phyloP scores from a whole-genome alignment of 805 yeast species.

The Torulaspora microellipsoides region DNA sequence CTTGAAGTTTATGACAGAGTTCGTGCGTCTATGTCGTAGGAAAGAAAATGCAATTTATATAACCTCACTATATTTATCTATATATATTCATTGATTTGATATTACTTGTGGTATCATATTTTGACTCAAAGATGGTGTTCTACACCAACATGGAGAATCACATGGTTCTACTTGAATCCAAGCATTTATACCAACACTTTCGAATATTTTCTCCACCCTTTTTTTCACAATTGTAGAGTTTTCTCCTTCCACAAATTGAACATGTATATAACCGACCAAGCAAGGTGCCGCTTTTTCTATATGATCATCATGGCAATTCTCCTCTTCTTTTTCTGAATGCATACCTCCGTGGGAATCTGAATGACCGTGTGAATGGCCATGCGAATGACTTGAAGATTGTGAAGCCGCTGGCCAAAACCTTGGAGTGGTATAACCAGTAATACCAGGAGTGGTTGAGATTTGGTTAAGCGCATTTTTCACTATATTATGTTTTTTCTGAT shows the following conservation, averaged over 20 bases:
- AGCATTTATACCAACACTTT: slow-evolving; percentile 44
- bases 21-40: slow-evolving; percentile 17
- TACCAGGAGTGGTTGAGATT: slow-evolving; percentile 67
- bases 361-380: slow-evolving; percentile 20
- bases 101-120: slow-evolving; percentile 9
- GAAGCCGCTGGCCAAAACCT: slow-evolving; percentile 75
- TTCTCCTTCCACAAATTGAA: slow-evolving; percentile 66
- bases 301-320: slow-evolving; percentile 22
- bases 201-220: slow-evolving; percentile 54
- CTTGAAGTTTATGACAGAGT: slow-evolving; percentile 30
- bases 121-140: slow-evolving; percentile 26
- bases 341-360: slow-evolving; percentile 21
- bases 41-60: too few species aligned
- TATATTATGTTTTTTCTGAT: slow-evolving; percentile 52
- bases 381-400: slow-evolving; percentile 29
- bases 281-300: slow-evolving; percentile 30
- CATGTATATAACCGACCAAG: slow-evolving; percentile 77
- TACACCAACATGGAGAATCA: slow-evolving; percentile 66
- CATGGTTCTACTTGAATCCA: slow-evolving; percentile 67
- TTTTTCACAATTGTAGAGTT: slow-evolving; percentile 55
- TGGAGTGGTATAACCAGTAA: slow-evolving; percentile 80
- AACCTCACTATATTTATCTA: not conserved
- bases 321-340: slow-evolving; percentile 30
- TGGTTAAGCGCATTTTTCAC: slow-evolving; percentile 65
- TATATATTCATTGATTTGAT: slow-evolving; percentile 5